Conservation (phyloP, 371 early-diverging fungal species). For the Blyttiomyces sp. region DNA sequence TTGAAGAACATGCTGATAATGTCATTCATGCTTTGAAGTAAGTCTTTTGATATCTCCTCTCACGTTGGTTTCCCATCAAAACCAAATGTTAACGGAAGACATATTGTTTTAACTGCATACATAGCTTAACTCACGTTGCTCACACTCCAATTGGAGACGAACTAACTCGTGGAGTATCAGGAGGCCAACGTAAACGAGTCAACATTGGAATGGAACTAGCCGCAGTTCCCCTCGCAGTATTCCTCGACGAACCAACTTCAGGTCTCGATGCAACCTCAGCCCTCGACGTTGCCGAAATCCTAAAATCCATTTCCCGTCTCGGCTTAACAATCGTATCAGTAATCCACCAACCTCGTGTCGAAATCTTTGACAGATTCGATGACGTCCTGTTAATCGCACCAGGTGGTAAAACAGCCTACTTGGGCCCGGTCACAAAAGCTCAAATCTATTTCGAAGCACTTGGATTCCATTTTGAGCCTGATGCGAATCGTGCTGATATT, state of each 20-base stretch:
- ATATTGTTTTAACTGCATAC: conserved; percentile 35
- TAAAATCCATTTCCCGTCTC: conserved; percentile 53
- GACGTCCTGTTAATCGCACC: conserved; percentile 75
- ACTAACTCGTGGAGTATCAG: conserved; percentile 65
- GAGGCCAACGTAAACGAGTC: conserved; percentile 80
- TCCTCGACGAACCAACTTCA: conserved; percentile 88
- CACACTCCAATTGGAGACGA: conserved; percentile 77
- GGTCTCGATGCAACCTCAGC: conserved; percentile 71
- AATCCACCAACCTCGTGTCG: conserved; percentile 90
- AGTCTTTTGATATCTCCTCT: background rate
- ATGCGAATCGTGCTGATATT: conserved; percentile 40
- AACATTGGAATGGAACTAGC: conserved; percentile 87
- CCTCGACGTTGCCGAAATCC: conserved; percentile 35
- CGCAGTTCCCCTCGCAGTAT: conserved; percentile 65
- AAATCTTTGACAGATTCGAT: conserved; percentile 88
- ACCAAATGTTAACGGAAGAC: background rate
- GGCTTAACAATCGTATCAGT: conserved; percentile 77
- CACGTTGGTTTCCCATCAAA: too few species aligned
- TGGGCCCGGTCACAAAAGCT: conserved; percentile 54
- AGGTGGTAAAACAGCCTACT: conserved; percentile 74
- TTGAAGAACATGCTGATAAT: conserved; percentile 40
- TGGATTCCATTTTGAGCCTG: conserved; percentile 24
- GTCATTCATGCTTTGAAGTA: conserved; percentile 53
- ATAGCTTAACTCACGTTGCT: conserved; percentile 60
- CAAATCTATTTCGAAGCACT: conserved; percentile 35